These are phyloP conservation scores for Phytophthora litchii DNA, from an alignment of 352 stramenopile genomes.

Conservation along the genomic window DNA sequence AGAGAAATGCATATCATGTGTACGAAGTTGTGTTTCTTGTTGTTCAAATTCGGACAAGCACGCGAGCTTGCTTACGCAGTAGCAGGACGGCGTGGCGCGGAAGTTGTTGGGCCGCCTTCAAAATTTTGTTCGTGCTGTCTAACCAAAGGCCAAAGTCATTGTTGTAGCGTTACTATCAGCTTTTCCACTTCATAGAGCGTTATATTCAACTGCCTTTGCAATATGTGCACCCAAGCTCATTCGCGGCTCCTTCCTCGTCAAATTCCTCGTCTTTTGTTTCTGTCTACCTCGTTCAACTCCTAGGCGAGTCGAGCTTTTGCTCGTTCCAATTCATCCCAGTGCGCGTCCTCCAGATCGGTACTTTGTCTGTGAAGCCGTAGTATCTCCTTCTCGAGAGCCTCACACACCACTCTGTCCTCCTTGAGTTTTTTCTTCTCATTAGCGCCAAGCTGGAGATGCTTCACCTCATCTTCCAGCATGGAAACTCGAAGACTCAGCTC, in stretches of 20 bases:
- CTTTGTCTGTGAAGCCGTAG: slow-evolving; percentile 7
- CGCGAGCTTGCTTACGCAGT: background rate
- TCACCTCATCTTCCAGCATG: slow-evolving; percentile 1
- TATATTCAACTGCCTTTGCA: slow-evolving; percentile 1
- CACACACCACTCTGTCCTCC: slow-evolving; percentile 7
- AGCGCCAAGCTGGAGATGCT: slow-evolving; percentile 3
- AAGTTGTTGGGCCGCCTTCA: background rate
- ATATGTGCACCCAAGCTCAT: slow-evolving; percentile 1
- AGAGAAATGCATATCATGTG: slow-evolving; percentile 17
- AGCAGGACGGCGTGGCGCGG: background rate
- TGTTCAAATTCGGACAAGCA: background rate
- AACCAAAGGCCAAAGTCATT: slow-evolving; percentile 4
- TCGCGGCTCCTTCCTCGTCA: background rate
- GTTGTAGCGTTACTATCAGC: slow-evolving; percentile 1
- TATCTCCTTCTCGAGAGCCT: slow-evolving; percentile 11
- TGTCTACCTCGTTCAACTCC: background rate
- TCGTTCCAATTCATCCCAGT: slow-evolving; percentile 2
- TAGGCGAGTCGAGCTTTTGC: background rate
- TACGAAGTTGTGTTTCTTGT: background rate
- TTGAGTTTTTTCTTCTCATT: background rate
- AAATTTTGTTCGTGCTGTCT: background rate
- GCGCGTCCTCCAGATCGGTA: background rate
- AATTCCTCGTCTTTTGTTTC: slow-evolving; percentile 1
- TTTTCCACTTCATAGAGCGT: slow-evolving; percentile 1
- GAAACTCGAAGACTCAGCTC: background rate